These are phyloP conservation scores for Kluyveromyces sp. DNA, from an alignment of 1,139 yeast species.

Conservation along the genomic window DNA sequence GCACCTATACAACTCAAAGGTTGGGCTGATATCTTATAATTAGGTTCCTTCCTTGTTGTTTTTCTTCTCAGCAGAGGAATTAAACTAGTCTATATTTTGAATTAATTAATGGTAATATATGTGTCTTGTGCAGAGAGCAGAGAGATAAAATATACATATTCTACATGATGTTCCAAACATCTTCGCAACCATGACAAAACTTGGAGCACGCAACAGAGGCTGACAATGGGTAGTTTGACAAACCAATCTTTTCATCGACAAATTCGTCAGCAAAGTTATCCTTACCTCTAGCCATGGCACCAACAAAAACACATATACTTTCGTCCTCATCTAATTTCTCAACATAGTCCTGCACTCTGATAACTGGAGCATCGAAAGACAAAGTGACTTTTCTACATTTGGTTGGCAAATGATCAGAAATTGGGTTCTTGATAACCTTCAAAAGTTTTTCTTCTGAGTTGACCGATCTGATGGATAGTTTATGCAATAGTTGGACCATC, in stretches of 20 bases:
- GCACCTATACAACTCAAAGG: too few relatives aligned
- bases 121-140: too few relatives aligned
- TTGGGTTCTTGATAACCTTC: constrained; percentile 92
- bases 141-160: background rate
- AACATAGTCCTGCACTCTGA: constrained; percentile 84
- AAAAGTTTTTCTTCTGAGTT: constrained; percentile 90
- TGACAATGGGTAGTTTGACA: constrained; percentile 88
- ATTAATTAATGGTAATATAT: too few relatives aligned
- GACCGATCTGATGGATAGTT: constrained; percentile 86
- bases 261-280: constrained; percentile 95
- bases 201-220: constrained; percentile 98
- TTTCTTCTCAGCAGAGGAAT: too few relatives aligned
- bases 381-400: constrained; percentile 90
- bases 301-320: constrained; percentile 94
- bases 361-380: constrained; percentile 88
- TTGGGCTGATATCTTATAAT: too few relatives aligned
- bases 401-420: constrained; percentile 92
- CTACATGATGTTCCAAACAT: constrained; percentile 81
- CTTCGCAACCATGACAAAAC: constrained; percentile 98
- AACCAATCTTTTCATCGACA: constrained; percentile 93
- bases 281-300: constrained; percentile 98
- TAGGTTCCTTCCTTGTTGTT: too few relatives aligned
- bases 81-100: too few relatives aligned
- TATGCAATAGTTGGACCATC: constrained; percentile 93
- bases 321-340: constrained; percentile 75